Conservation (phyloP, 106 monocot genomes). For the Allium sativum region DNA sequence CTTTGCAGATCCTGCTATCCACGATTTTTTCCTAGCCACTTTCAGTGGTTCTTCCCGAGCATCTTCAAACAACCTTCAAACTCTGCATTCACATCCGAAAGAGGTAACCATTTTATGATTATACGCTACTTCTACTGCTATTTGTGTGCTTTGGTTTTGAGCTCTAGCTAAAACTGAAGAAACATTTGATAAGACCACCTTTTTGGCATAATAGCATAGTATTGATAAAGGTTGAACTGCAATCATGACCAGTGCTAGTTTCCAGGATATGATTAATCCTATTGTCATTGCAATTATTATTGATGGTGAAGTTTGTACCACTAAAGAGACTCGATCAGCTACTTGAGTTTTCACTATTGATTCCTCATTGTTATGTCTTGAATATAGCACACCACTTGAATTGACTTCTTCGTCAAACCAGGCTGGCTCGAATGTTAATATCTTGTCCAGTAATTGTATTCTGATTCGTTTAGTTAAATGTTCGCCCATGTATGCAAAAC, state of each 20-base stretch:
- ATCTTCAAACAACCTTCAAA: conserved; percentile 46
- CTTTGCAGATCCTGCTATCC: conserved; percentile 46
- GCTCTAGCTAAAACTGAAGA: too few species aligned
- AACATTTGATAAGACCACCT: conserved; percentile 37
- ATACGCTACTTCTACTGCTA: conserved; percentile 57
- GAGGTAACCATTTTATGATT: conserved; percentile 65
- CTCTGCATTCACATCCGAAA: conserved; percentile 23
- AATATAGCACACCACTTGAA: conserved; percentile 53
- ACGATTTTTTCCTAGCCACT: conserved; percentile 40
- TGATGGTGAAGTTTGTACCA: conserved; percentile 48
- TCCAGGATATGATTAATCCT: conserved; percentile 58
- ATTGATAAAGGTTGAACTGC: conserved; percentile 49
- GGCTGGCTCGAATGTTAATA: conserved; percentile 57
- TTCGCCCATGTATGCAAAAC: conserved; percentile 71
- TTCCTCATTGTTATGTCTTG: too few species aligned
- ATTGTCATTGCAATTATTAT: conserved; percentile 43
- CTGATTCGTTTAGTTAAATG: conserved; percentile 43
- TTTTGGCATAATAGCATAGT: conserved; percentile 45
- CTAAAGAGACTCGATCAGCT: conserved; percentile 49
- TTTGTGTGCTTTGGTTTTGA: too few species aligned
- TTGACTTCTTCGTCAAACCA: conserved; percentile 73
- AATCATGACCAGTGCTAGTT: conserved; percentile 82
- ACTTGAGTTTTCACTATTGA: conserved; percentile 63
- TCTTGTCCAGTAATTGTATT: conserved; percentile 46
- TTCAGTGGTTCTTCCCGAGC: conserved; percentile 54